Conservation (phyloP, 73 alveolate genomes). For the Stentor coeruleus region DNA sequence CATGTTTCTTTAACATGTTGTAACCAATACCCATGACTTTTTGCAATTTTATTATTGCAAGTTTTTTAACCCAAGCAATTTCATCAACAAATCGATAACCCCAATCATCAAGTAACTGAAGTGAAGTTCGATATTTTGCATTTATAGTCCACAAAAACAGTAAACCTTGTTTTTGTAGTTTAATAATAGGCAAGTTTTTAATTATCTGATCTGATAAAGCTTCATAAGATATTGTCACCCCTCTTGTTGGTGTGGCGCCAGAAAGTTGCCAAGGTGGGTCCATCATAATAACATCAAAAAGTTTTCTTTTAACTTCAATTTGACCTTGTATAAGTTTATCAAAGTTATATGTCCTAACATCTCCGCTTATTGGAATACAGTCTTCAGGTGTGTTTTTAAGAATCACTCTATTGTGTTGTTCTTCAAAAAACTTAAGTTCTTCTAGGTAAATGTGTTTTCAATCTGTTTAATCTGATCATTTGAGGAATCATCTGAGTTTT, state of each 20-base stretch:
- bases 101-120: conserved; percentile 61
- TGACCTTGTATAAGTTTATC: conserved; percentile 28
- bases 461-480: no score
- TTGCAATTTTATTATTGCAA: conserved; percentile 71
- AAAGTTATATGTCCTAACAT: conserved; percentile 45
- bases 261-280: conserved; percentile 95
- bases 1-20: conserved; percentile 88
- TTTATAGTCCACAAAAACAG: conserved; percentile 79
- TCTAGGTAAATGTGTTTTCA: conserved; percentile 10
- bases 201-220: conserved; percentile 66
- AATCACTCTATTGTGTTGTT: not conserved
- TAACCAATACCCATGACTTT: conserved; percentile 79
- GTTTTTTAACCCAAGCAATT: conserved; percentile 83
- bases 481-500: no score
- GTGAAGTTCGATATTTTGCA: conserved; percentile 69
- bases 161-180: conserved; percentile 64
- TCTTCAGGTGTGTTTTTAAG: conserved; percentile 34
- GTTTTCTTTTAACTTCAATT: conserved; percentile 45
- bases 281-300: conserved; percentile 84
- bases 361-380: conserved; percentile 52
- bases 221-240: conserved; percentile 79
- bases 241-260: conserved; percentile 76
- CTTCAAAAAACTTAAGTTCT: conserved; percentile 11
- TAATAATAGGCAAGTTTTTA: conserved; percentile 50
- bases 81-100: conserved; percentile 76